Evolutionary conservation across 495 filamentous ascomycete genomes (phyloP), one percentile per base, ranked within the genome.

Genomic region (Lasiosphaeriaceae sp.): DNA sequence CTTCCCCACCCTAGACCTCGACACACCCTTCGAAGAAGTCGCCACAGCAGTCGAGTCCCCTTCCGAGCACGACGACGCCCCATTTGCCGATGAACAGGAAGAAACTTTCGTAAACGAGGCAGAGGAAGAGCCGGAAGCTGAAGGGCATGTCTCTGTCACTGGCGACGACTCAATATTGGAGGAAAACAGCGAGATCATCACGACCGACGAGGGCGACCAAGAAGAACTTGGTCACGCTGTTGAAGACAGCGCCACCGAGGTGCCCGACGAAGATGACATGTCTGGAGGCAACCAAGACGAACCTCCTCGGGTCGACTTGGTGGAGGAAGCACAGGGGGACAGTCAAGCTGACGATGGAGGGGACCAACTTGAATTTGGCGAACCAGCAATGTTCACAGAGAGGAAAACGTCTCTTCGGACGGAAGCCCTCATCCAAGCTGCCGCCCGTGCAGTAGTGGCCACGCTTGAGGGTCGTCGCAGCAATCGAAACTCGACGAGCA

Each of bases 351-450:
- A 47, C 1, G 7, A 12, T 22, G 1, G 5, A 6, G 39, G 16
- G 39, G 39, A 5, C 8, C 39, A 43, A 2, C 5, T 14, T 14
- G 34, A 8, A 14, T 14, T 14, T 14, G 34, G 14, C 2, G 39
- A 43, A 12, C 39, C 12, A 2, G 39, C 12, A 16, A n/a, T n/a
- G 7, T 9, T 17, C 39, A 43, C 3, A 43, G 39, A 65, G 5
- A 47, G 67, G 19, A 66, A 66, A 29, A 58, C 62, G 0, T 71
- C 68, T 1, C 61, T 68, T 16, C 56, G 68, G 0, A 70, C 70
- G 2, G 69, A 76, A 52, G 73, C 75, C 21, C 61, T 76, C 23
- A 76, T 77, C 46, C 71, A 75, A 29, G 72, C 69, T n/a, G 73
- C 75, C 1, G 75, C 75, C 12, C 61, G 71, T n/a, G 70, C 64